Percentiles rank a stretch among this genome's conserved stretches.
phyloP scores from a whole-genome alignment of 345 rosid genomes.

The Ceriops tagal region DNA sequence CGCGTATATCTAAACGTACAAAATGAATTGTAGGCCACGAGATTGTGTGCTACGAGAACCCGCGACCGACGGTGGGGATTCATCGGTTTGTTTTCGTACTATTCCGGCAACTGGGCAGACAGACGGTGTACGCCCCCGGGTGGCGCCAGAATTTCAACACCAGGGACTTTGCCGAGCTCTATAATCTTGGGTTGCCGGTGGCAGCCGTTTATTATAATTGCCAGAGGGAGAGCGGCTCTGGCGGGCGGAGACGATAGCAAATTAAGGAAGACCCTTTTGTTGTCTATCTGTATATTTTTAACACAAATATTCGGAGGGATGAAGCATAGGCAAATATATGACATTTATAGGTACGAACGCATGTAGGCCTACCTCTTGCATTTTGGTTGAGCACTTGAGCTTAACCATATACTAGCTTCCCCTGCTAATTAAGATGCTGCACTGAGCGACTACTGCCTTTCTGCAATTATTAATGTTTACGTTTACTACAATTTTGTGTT shows the following conservation, averaged over 20 bases:
- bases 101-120: conserved; percentile 76
- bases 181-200: conserved; percentile 74
- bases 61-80: conserved; percentile 67
- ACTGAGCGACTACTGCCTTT: too few species aligned
- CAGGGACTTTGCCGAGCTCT: conserved; percentile 77
- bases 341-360: too few species aligned
- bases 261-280: too few species aligned
- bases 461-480: too few species aligned
- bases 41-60: conserved; percentile 66
- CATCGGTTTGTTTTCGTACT: conserved; percentile 63
- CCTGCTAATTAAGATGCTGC: too few species aligned
- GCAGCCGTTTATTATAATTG: conserved; percentile 79
- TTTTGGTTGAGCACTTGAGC: too few species aligned
- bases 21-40: conserved; percentile 53
- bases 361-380: too few species aligned
- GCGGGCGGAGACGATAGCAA: conserved; percentile 44
- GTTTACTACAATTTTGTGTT: too few species aligned
- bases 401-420: too few species aligned
- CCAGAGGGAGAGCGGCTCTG: conserved; percentile 78
- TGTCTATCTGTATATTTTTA: too few species aligned
- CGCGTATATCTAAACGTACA: not conserved
- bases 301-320: too few species aligned
- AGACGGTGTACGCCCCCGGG: conserved; percentile 77
- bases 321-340: too few species aligned
- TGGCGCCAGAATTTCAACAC: conserved; percentile 91